Base-by-base conservation (phyloP, 139 green algal genomes). In the Zygnema circumcarinatum region DNA sequence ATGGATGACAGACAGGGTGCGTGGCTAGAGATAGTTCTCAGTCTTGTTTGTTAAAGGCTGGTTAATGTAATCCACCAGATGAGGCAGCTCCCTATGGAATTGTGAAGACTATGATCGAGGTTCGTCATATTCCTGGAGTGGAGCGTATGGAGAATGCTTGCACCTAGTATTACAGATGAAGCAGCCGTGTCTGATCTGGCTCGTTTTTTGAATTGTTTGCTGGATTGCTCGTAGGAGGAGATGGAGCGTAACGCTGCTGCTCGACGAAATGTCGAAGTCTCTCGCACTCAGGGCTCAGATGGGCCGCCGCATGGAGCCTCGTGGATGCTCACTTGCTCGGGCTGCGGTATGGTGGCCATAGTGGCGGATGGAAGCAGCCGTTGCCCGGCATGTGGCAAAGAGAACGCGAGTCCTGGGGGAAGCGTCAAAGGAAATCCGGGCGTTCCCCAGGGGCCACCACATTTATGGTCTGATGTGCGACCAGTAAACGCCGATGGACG, bases 211-310 rank as follows among this genome's bases (percentile, higher is more conserved):
- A 25, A 25, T 62, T 62, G 7, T 62, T 25, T 62, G 7, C 16
- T 62, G 7, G 7, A 62, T 62, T 78, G 7, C 16, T 68, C 35
- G 81, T 74, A 89, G 76, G 56, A 89, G 74, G 83, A 88, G 74
- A 85, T 88, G 74, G 83, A 88, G 38, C 22, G 42, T 21, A 88
- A 88, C 41, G 76, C 83, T 33, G 29, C 75, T 31, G 75, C 7
- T 22, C 3, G 52, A 83, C 3, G 52, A 80, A 76, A 16, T 38
- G 33, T 11, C 7, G 76, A n/a, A 22, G 73, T n/a, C n/a, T n/a
- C n/a, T n/a, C n/a, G n/a, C n/a, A n/a, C n/a, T n/a, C 29, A n/a
- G 56, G 56, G 56, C 29, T n/a, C 29, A n/a, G 56, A n/a, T n/a
- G 56, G 56, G 56, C 29, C 29, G 56, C 29, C 56, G 56, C 29